These are phyloP conservation scores for Melanopsichium pennsylvanicum DNA, from an alignment of 1,284 basidiomycete genomes.

Conservation along the genomic window DNA sequence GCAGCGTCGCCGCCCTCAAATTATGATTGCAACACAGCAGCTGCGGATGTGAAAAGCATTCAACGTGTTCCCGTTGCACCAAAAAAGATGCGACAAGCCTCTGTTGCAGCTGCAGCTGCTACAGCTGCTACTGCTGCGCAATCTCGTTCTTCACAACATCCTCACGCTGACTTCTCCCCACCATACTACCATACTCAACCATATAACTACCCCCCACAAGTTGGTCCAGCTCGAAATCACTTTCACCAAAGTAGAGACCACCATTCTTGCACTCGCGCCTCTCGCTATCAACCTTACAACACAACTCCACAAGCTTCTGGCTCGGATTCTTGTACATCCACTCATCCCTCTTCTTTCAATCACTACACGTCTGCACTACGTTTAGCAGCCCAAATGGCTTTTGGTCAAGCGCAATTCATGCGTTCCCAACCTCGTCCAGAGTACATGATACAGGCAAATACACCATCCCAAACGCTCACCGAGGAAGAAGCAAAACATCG, in stretches of 20 bases:
- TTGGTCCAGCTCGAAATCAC: neutral
- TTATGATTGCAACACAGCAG: too few relatives aligned
- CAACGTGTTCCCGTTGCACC: slow-evolving; percentile 17
- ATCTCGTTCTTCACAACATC: neutral
- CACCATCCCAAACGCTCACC: slow-evolving; percentile 1
- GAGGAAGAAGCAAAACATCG: slow-evolving; percentile 13
- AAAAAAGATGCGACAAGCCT: slow-evolving; percentile 12
- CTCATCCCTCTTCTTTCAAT: neutral
- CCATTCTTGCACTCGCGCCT: neutral
- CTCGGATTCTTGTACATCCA: too few relatives aligned
- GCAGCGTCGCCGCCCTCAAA: too few relatives aligned
- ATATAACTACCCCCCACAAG: slow-evolving; percentile 3
- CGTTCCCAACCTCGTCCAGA: slow-evolving; percentile 16
- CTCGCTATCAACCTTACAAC: slow-evolving; percentile 6
- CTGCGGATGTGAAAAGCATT: neutral
- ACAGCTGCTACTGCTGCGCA: neutral
- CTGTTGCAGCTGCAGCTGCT: neutral
- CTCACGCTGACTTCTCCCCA: neutral
- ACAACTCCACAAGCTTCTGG: slow-evolving; percentile 1
- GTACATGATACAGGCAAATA: slow-evolving; percentile 20
- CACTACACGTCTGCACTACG: too few relatives aligned
- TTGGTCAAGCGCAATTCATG: too few relatives aligned
- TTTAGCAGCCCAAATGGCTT: too few relatives aligned
- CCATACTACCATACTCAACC: too few relatives aligned
- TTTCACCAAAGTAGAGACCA: slow-evolving; percentile 12